Evolutionary conservation across 129 eudicot genomes (phyloP), one percentile per base, ranked within the genome.

Genomic region (Pseudognaphalium luteoalbum): DNA sequence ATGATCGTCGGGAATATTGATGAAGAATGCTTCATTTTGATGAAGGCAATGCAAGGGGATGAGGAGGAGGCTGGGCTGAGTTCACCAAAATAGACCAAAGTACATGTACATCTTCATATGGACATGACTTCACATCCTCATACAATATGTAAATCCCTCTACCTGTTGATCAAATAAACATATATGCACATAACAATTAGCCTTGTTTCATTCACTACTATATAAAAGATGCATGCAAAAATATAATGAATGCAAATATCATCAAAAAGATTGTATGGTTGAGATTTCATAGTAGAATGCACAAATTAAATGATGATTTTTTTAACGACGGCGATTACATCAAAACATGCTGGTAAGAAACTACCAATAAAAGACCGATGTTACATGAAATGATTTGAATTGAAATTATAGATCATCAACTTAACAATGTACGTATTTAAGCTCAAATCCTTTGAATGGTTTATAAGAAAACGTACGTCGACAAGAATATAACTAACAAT

Each of bases 1-100:
- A 9, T 34, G 33, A 47, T 73, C 37, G 42, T 68, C 33, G 32
- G 66, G 50, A 66, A 71, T 35, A 42, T 47, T 47, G 54, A 47
- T 12, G 22, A 63, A 32, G 34, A 32, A 80, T 22, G 66, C 15
- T 76, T 80, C 87, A 84, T 14, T 63, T 80, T 37, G 81, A n/a
- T 32, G 87, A 78, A 33, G 95, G 90, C 81, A 85, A 79, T 35
- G 97, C 85, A 56, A 79, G 84, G 20, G 86, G 73, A 47, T 90
- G 94, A 20, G 92, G 85, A 21, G 75, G 90, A 20, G 81, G 78
- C 29, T 88, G 91, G n/a, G 88, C 87, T 1, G 97, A 87, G 63
- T 93, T 96, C 78, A 93, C 98, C 74, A 93, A 82, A 70, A 93
- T 90, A 17, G 97, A 93, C 98, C 97, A 93, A 52, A 93, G 90